Evolutionary conservation across 345 rosid species (phyloP), one percentile per base, ranked within the genome.

Genomic region (Capsella bursapastoris): DNA sequence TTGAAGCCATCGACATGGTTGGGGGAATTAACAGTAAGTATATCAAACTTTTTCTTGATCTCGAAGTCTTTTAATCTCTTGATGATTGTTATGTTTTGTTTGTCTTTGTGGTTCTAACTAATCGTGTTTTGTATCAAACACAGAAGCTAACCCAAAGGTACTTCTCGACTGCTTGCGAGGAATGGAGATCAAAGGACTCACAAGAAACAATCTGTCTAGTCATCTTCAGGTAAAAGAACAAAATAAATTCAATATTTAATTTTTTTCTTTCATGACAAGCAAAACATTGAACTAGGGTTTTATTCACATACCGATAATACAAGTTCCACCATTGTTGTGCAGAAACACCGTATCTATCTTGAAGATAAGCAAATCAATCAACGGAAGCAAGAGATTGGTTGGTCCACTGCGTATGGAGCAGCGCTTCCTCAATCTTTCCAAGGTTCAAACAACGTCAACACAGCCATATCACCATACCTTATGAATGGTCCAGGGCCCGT

Each of bases 161-260:
- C 6, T 75, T 34, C 57, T 61, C 12, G 56, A 68, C 43, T 44
- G 29, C 29, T 22, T 75, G 57, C 12, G 34, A 68, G 43, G 45
- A 0, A 68, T 75, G 79, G 44, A 53, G 0, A 1, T 75, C 14
- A 7, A 53, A 25, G 79, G 79, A 44, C 38, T 75, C 57, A 60
- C 64, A 25, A 61, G 70, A 61, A 5, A 5, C 62, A 68, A 60
- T 7, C 64, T 75, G 25, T 18, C 64, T 4, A 75, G 79, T 34
- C 79, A 75, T 68, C 79, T 75, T 52, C 79, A 75, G 79, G 79
- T 68, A 66, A 27, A 27, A 29, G 2, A 3, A 43, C 0, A 11
- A 3, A 9, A 2, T 8, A 3, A 45, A 41, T 1, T 22, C 25
- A 22, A 22, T 22, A 22, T 22, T 22, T 22, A 22, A 44, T 34